Evolutionary conservation across 2,329 filamentous ascomycete genomes (phyloP).

Genomic region (Lithohypha guttulata): DNA sequence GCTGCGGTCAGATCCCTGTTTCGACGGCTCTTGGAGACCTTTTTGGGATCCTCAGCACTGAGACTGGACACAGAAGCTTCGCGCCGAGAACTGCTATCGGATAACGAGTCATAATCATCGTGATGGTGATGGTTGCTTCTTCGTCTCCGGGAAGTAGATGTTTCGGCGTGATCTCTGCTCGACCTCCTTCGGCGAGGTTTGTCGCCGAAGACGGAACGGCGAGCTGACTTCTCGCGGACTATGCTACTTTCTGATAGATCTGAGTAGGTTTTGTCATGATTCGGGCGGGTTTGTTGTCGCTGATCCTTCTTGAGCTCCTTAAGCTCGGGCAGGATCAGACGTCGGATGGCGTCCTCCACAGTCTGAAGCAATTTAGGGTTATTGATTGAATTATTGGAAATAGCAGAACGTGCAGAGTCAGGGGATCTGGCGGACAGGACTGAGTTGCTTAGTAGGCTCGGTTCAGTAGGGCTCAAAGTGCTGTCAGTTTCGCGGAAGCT

Average conservation of each 20-base stretch:
- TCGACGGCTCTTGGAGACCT: slow-evolving; percentile 42
- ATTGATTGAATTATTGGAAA: slow-evolving; percentile 66
- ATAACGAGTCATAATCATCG: slow-evolving; percentile 39
- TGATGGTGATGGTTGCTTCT: slow-evolving; percentile 45
- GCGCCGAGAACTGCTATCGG: slow-evolving; percentile 35
- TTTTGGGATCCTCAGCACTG: slow-evolving; percentile 33
- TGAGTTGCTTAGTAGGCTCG: slow-evolving; percentile 48
- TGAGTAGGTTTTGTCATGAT: slow-evolving; percentile 52
- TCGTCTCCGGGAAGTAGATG: slow-evolving; percentile 42
- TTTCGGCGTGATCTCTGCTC: slow-evolving; percentile 45
- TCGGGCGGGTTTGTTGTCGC: slow-evolving; percentile 52
- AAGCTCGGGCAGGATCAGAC: slow-evolving; percentile 81
- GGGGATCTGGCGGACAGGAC: slow-evolving; percentile 44
- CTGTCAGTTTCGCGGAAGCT: slow-evolving; percentile 42
- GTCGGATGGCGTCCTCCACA: slow-evolving; percentile 84
- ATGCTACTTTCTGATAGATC: slow-evolving; percentile 46
- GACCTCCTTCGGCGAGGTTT: slow-evolving; percentile 47
- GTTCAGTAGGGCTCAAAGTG: slow-evolving; percentile 44
- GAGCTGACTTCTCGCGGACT: slow-evolving; percentile 44
- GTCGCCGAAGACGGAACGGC: slow-evolving; percentile 38
- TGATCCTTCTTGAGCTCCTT: slow-evolving; percentile 85
- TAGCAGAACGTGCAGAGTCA: slow-evolving; percentile 49
- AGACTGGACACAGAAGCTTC: slow-evolving; percentile 37
- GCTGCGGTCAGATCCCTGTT: slow-evolving; percentile 46
- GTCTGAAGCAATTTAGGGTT: slow-evolving; percentile 85